Percentiles rank a stretch among this genome's conserved stretches.
Conservation (phyloP, 2,329 filamentous ascomycete species). For the Trichoderma atroviride region DNA sequence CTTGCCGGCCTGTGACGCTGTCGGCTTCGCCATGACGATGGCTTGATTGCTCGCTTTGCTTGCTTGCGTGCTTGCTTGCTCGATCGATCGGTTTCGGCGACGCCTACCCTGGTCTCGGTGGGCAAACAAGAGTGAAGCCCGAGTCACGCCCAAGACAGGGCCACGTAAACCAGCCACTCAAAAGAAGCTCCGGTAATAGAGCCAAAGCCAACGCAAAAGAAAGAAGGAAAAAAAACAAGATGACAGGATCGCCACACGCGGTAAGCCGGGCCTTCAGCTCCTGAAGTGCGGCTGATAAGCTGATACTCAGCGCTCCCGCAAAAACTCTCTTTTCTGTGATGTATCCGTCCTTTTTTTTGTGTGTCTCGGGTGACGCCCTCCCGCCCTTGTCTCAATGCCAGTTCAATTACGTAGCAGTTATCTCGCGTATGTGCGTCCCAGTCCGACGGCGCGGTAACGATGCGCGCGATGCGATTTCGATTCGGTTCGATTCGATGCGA, state of each 20-base stretch:
- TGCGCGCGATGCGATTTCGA: constrained; percentile 12
- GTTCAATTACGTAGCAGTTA: background rate
- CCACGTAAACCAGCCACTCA: background rate
- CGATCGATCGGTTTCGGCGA: background rate
- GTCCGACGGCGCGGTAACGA: constrained; percentile 17
- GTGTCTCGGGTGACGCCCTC: background rate
- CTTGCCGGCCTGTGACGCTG: background rate
- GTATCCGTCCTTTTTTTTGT: background rate
- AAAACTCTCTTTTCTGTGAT: background rate
- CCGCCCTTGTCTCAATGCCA: background rate
- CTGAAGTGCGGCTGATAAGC: constrained; percentile 11
- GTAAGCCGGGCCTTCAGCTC: background rate
- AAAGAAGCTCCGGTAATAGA: background rate
- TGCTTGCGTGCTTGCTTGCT: background rate
- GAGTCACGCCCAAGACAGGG: background rate
- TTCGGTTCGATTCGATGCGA: background rate
- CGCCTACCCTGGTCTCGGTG: background rate
- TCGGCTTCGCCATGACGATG: constrained; percentile 14
- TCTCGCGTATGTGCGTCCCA: background rate
- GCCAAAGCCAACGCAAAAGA: background rate
- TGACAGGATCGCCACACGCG: constrained; percentile 22
- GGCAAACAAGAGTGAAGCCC: background rate
- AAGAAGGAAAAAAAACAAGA: background rate
- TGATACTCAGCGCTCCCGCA: background rate
- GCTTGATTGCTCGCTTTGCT: background rate